Evolutionary conservation across 2,329 filamentous ascomycete species (phyloP), one percentile per base, ranked within the genome.

Genomic region (Ophiostoma pallidulum): DNA sequence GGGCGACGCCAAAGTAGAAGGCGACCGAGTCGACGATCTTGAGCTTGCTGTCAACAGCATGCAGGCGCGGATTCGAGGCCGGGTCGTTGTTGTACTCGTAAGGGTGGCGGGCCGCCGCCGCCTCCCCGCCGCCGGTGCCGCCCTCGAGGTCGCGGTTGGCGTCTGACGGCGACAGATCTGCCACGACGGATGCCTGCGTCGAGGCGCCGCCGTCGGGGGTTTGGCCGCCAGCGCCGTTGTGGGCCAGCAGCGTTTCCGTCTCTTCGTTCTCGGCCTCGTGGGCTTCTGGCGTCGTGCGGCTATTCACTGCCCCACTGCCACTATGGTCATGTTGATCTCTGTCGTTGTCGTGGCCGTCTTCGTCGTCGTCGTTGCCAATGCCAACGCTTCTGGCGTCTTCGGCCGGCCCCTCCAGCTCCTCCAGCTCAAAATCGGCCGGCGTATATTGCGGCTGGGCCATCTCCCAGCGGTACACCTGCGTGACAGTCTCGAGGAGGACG

Each of bases 281-380:
- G 24, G 24, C 24, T 6, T 28, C 24, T 10, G 10, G 24, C 24
- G 10, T 28, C 24, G 24, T 10, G 24, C 5, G 26, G 55, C 50
- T 5, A 44, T 19, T 1, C 53, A 8, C 6, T 33, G n/a, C 14
- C 6, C n/a, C 31, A 12, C 24, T 28, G 24, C 24, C 24, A 10
- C 24, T 31, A 31, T 31, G 12, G 31, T 13, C 13, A 7, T 33
- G 6, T 14, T 33, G 24, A 28, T 28, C 24, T 5, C 10, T 10
- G 24, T 28, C 24, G 24, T 28, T 28, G 31, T 33, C 31, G 14
- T 39, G 5, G 20, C 40, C 38, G 49, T 46, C 32, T 32, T 31
- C 41, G 72, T 71, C 48, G 84, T 84, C 57, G 81, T 81, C 12
- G 84, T 83, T 61, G 81, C 84, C 45, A 73, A 75, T 28, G n/a